Evolutionary conservation across 2,329 filamentous ascomycete genomes (phyloP), one percentile per base, ranked within the genome.

Genomic region (Sphaerulina musiva): DNA sequence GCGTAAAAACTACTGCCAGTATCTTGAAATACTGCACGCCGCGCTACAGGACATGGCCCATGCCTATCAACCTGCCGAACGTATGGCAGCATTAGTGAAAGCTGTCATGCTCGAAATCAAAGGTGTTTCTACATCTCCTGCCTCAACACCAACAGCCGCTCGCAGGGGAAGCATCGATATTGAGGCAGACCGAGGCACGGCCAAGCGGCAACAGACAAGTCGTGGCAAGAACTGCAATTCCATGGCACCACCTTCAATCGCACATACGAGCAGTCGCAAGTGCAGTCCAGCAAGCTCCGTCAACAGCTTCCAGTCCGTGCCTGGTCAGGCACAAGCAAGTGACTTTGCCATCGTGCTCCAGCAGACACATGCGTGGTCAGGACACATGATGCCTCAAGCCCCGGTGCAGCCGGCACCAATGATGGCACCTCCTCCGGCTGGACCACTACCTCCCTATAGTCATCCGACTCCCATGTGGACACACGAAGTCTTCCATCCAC

Each of bases 31-130:
- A 4, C 53, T 64, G 4, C 61, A 64, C 36, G 54, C 55, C 4
- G 62, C 62, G 7, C 38, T 64, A 6, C 58, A 59, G 38, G 61
- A 63, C 32, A 62, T 64, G 61, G 48, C 59, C 6, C 56, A 62
- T 44, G 54, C 53, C 23, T 63, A 62, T 36, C 56, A 61, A 20
- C 62, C 61, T 6, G 62, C 62, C 1, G 62, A 63, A 38, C 49
- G 59, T 20, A 63, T 63, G 61, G 59, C 60, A 7, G 51, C 57
- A 9, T 58, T 64, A 4, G 48, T 64, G 8, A 59, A 63, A 29
- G 62, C 62, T 6, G 57, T 59, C 20, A 63, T 64, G 57, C 48
- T 59, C 2, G 61, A 62, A 45, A 53, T 64, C 2, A 55, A 61
- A 36, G 59, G 58, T 34, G 61, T 60, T 31, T 60, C 62, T 1